Evolutionary conservation across 768 basidiomycete species (phyloP), one percentile per base, ranked within the genome.

Genomic region (Tricholoma hemisulphureum): DNA sequence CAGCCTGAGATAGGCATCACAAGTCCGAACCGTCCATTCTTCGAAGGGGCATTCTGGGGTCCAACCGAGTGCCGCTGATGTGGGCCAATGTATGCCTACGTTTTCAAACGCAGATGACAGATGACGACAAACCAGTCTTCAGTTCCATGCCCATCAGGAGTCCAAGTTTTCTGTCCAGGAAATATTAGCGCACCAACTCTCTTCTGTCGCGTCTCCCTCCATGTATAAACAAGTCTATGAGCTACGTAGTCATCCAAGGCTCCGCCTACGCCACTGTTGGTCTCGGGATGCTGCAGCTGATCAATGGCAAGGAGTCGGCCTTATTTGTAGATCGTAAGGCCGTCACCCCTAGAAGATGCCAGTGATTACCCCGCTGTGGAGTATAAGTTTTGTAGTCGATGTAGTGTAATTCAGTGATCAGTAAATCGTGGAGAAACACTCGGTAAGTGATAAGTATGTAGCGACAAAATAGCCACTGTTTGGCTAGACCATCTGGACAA

Each of bases 91-190:
- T n/a, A n/a, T 23, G 10, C 18, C 18, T 45, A 24, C 11, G 32
- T 8, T 48, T 48, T 48, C 11, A 48, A 48, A 48, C 46, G 46
- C 46, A 49, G 26, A 49, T 49, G 46, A 49, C 46, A 49, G 46
- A 49, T 49, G 46, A 28, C 46, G 46, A 49, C 26, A n/a, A n/a
- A 28, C 26, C 16, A 28, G 16, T 48, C 45, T 48, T 48, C 46
- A 5, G 23, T 23, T 20, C 28, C 26, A 45, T 11, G 14, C 8
- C 16, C 43, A 8, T 24, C 14, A 28, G 46, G 46, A 28, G 24
- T n/a, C 41, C 10, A 21, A 23, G 9, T 43, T 23, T 21, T 23
- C 20, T 5, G 4, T 23, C 21, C 35, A n/a, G n/a, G 35, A 37
- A 10, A 8, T 43, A 21, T 43, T 43, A 2, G 8, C 41, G 41